Percentiles rank a stretch among this genome's conserved stretches.
Conservation (phyloP, 306 rosid species). For the Acacia melanoxylon region DNA sequence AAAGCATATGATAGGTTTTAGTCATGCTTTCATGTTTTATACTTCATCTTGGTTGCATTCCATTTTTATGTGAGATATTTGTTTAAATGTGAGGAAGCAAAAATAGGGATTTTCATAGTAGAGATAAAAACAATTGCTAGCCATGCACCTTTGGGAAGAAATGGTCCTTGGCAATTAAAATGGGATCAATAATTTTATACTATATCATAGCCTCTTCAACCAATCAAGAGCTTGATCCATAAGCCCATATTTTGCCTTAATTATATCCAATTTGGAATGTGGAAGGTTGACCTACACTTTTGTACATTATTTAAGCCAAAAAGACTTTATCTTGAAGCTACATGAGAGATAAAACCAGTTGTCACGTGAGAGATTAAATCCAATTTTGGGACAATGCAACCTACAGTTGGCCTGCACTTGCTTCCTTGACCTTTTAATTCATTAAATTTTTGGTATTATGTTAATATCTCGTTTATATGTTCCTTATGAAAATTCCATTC, state of each 20-base stretch:
- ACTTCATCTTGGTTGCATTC: not conserved
- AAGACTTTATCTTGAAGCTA: not conserved
- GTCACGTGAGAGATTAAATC: not conserved
- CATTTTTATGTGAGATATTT: not conserved
- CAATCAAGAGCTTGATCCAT: not conserved
- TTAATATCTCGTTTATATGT: not conserved
- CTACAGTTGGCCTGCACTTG: not conserved
- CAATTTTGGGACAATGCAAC: not conserved
- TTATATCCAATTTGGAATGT: not conserved
- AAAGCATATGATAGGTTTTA: not conserved
- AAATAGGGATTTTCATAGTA: not conserved
- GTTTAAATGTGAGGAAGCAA: not conserved
- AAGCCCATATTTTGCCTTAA: not conserved
- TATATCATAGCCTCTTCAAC: not conserved
- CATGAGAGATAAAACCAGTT: not conserved
- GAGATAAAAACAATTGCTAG: not conserved
- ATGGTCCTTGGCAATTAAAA: not conserved
- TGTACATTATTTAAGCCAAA: not conserved
- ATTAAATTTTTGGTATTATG: not conserved
- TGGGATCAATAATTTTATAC: not conserved
- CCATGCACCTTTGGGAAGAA: not conserved
- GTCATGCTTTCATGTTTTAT: not conserved
- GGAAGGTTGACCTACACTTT: not conserved
- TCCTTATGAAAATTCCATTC: conserved; percentile 8
- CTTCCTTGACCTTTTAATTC: not conserved